phyloP scores from a whole-genome alignment of 768 basidiomycete genomes.

The Collybiopsis luxurians region DNA sequence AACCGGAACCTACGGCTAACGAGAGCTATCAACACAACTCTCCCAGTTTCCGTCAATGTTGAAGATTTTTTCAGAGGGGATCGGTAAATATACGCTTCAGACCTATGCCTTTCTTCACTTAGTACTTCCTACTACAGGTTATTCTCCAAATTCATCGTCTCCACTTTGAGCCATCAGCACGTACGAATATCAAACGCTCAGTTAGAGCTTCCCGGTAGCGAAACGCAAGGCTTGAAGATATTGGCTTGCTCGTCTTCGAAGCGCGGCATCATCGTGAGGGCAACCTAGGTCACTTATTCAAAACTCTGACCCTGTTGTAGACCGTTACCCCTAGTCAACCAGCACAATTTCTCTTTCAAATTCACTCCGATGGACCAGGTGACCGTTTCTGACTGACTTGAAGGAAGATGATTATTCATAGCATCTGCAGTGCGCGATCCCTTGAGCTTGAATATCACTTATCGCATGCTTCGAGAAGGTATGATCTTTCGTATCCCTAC shows the following conservation, averaged over 20 bases:
- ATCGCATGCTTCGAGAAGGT: slow-evolving; percentile 86
- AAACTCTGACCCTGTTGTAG: slow-evolving; percentile 35
- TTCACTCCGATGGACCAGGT: slow-evolving; percentile 73
- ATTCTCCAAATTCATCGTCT: slow-evolving; percentile 88
- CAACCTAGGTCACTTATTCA: slow-evolving; percentile 10
- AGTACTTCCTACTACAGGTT: slow-evolving; percentile 51
- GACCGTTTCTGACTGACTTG: slow-evolving; percentile 10
- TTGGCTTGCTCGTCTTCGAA: slow-evolving; percentile 42
- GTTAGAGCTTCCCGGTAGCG: slow-evolving; percentile 44
- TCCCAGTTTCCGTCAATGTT: slow-evolving; percentile 91
- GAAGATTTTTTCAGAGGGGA: slow-evolving; percentile 93
- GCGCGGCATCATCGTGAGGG: slow-evolving; percentile 50
- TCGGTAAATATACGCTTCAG: slow-evolving; percentile 45
- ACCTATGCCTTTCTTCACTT: not conserved
- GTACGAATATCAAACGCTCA: slow-evolving; percentile 69
- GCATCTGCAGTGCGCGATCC: slow-evolving; percentile 55
- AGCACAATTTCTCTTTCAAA: slow-evolving; percentile 76
- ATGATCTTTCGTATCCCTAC: slow-evolving; percentile 5
- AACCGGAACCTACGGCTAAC: slow-evolving; percentile 53
- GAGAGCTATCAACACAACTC: slow-evolving; percentile 57
- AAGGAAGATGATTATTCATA: not conserved
- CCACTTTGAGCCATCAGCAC: slow-evolving; percentile 73
- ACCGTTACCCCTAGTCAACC: slow-evolving; percentile 74
- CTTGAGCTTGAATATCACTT: slow-evolving; percentile 62
- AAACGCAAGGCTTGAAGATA: slow-evolving; percentile 50